phyloP scores from a whole-genome alignment of 2,329 filamentous ascomycete genomes.

The Amauroascus verrucosus region DNA sequence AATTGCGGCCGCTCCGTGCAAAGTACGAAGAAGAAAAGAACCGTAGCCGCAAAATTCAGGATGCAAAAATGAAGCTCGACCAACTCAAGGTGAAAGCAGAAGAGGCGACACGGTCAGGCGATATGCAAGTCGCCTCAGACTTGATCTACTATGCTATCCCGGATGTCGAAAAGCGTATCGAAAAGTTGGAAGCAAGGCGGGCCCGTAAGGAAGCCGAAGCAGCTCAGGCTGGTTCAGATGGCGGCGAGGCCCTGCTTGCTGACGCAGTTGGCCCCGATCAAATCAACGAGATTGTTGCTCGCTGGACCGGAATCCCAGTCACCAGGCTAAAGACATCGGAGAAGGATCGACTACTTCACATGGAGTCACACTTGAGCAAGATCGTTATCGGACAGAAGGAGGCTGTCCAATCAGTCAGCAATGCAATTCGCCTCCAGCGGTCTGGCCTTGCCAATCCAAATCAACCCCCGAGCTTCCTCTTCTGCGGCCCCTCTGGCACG shows the following conservation, averaged over 20 bases:
- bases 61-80: conserved; percentile 91
- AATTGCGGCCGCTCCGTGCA: conserved; percentile 79
- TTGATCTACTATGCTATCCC: conserved; percentile 96
- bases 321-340: conserved; percentile 88
- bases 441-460: conserved; percentile 94
- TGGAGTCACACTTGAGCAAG: conserved; percentile 78
- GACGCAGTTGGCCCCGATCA: conserved; percentile 94
- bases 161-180: conserved; percentile 73
- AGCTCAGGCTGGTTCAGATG: conserved; percentile 49
- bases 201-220: conserved; percentile 62
- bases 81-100: conserved; percentile 83
- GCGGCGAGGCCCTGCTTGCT: conserved; percentile 65
- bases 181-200: conserved; percentile 70
- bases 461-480: conserved; percentile 93
- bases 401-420: conserved; percentile 84
- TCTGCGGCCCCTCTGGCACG: conserved; percentile 96
- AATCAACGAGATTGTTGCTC: conserved; percentile 95
- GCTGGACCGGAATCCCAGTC: conserved; percentile 97
- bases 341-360: conserved; percentile 95
- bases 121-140: conserved; percentile 80
- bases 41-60: conserved; percentile 82
- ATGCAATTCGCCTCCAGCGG: conserved; percentile 88
- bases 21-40: conserved; percentile 93
- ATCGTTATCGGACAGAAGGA: conserved; percentile 90
- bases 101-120: conserved; percentile 77